These are phyloP conservation scores for Euphorbia schlechtendalii DNA, from an alignment of 441 rosid species.

Conservation along the genomic window DNA sequence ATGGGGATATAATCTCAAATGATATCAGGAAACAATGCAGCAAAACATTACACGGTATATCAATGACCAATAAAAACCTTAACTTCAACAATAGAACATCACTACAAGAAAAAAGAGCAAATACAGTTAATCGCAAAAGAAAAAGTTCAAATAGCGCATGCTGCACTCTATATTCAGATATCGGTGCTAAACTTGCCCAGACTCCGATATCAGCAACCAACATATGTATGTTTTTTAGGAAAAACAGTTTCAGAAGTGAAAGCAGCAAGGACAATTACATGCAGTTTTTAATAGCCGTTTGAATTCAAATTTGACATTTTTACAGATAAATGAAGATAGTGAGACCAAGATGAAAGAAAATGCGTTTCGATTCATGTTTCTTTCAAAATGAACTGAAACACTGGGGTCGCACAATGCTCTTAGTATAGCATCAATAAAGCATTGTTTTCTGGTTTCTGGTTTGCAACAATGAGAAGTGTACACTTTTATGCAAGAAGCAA, in stretches of 20 bases:
- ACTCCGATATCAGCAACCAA: background rate
- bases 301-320: background rate
- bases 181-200: background rate
- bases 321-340: background rate
- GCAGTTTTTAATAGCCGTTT: background rate
- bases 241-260: background rate
- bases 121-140: background rate
- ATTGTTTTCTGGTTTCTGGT: background rate
- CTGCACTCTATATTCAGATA: background rate
- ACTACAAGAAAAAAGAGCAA: background rate
- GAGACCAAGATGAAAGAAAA: background rate
- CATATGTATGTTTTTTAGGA: background rate
- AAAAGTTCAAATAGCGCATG: background rate
- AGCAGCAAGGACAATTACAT: background rate
- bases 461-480: background rate
- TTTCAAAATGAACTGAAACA: background rate
- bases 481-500: slow-evolving; percentile 1
- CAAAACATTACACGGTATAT: background rate
- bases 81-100: slow-evolving; percentile 6
- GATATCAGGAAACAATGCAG: slow-evolving; percentile 10
- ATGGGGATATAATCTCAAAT: slow-evolving; percentile 3
- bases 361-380: background rate
- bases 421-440: background rate
- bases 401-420: background rate
- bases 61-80: slow-evolving; percentile 12